Evolutionary conservation across 1,139 yeast genomes (phyloP).

Genomic region (Debaryomyces udenii): DNA sequence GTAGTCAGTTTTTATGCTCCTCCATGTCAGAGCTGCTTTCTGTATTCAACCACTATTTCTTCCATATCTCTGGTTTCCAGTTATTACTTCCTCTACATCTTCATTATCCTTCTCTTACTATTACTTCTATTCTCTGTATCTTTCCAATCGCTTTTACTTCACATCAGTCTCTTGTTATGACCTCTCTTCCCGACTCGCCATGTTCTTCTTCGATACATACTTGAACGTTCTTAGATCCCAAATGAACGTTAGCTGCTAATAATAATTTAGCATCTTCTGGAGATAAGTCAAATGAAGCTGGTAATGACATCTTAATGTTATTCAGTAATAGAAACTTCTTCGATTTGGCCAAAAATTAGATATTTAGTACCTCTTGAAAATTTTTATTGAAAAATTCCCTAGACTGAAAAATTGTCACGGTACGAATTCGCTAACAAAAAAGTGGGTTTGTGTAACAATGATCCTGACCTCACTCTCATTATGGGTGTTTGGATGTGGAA

Average conservation of each 20-base stretch:
- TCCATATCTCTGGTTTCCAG: no score
- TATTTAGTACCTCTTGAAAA: conserved; percentile 15
- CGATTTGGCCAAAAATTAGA: conserved; percentile 11
- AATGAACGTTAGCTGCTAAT: conserved; percentile 99
- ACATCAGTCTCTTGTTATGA: no score
- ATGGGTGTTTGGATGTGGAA: background rate
- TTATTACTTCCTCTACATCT: no score
- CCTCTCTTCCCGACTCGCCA: conserved; percentile 4
- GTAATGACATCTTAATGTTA: conserved; percentile 65
- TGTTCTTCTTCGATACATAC: conserved; percentile 50
- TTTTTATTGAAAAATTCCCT: conserved; percentile 16
- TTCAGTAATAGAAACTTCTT: conserved; percentile 13
- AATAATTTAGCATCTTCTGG: conserved; percentile 99
- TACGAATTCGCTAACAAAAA: conserved; percentile 6
- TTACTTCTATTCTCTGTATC: background rate
- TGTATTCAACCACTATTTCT: no score
- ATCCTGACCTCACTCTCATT: background rate
- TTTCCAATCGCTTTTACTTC: background rate
- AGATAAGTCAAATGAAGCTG: conserved; percentile 89
- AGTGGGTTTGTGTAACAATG: conserved; percentile 1
- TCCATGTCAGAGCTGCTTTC: no score
- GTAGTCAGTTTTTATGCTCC: no score
- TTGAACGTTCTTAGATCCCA: conserved; percentile 99
- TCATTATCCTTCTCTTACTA: background rate
- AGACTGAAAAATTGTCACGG: conserved; percentile 8